Conservation (phyloP, 2,329 filamentous ascomycete species). For the Exophiala bonariae region DNA sequence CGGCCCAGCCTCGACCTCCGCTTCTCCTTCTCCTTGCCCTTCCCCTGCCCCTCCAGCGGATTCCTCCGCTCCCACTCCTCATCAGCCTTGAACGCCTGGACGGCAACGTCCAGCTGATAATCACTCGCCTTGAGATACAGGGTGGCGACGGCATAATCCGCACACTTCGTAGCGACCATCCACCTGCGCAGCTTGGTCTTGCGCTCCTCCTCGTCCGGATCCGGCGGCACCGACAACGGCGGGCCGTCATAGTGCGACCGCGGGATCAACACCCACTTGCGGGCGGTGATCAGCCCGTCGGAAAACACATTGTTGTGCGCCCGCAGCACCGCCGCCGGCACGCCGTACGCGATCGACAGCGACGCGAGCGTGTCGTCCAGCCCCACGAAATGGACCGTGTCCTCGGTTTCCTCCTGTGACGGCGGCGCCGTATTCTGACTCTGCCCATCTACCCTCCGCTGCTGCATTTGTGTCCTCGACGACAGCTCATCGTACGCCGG, state of each 20-base stretch:
- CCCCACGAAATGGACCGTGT: slow-evolving; percentile 74
- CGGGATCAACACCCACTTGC: slow-evolving; percentile 71
- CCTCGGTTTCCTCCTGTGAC: slow-evolving; percentile 34
- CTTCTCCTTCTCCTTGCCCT: slow-evolving; percentile 37
- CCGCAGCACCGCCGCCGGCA: slow-evolving; percentile 64
- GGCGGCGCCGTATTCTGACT: too few relatives aligned
- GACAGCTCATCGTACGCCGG: slow-evolving; percentile 19
- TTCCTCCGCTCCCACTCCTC: slow-evolving; percentile 74
- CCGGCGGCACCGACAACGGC: slow-evolving; percentile 24
- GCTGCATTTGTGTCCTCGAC: slow-evolving; percentile 1
- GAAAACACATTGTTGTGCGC: slow-evolving; percentile 68
- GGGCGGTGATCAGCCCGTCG: slow-evolving; percentile 69
- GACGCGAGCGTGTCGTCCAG: slow-evolving; percentile 69
- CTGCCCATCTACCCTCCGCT: slow-evolving; percentile 3
- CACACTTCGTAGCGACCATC: slow-evolving; percentile 73
- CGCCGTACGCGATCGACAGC: slow-evolving; percentile 69
- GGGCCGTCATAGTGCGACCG: slow-evolving; percentile 66
- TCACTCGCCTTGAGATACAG: slow-evolving; percentile 68
- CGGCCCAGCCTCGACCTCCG: slow-evolving; percentile 3
- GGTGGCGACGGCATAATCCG: slow-evolving; percentile 65
- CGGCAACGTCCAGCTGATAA: slow-evolving; percentile 66
- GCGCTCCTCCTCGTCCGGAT: slow-evolving; percentile 66
- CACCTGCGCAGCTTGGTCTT: slow-evolving; percentile 72
- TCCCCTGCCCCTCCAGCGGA: slow-evolving; percentile 53
- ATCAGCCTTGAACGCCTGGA: slow-evolving; percentile 66